Base-by-base conservation (phyloP, 2,329 filamentous ascomycete species). In the Trichoderma cornu-damae region DNA sequence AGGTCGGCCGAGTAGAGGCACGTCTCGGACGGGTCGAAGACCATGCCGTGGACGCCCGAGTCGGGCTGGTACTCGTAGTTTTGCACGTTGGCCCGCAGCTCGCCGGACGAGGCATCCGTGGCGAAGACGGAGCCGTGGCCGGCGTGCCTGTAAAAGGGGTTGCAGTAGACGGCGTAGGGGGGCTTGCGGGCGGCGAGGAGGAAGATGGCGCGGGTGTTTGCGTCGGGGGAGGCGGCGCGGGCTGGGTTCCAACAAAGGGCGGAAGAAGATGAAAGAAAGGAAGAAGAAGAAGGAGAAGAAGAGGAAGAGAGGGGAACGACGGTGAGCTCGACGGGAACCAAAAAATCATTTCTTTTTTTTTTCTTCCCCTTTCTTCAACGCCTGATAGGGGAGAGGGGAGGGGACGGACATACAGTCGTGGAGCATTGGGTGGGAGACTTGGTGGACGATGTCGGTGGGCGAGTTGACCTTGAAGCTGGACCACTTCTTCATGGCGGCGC, bases 401-500 rank as follows among this genome's bases (percentile, higher is more conserved):
- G 3, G 9, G 11, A 22, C 42, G n/a, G 57, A 75, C 83, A 55
- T 79, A 90, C 88, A 82, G 68, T 95, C 82, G 64, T 89, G 87
- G 43, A 83, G 84, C 71, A 96, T 87, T 2, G 87, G 80, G 71
- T 90, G 85, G 12, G 90, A 90, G 43, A 79, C 79, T 70, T 87
- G 81, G 64, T 94, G 90, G 46, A 84, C 74, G 62, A 96, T 94
- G 49, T 90, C 83, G 2, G 83, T 86, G 2, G 90, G 88, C 64
- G 82, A 86, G 65, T 86, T 82, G 66, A 95, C 87, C 44, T 84
- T 77, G 71, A 89, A 93, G 70, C 87, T 91, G 49, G 87, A 87
- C 89, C 90, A 96, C 71, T 91, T 93, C 79, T 96, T 96, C 89
- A 94, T 94, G 60, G 89, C 89, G 3, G 90, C 86, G 66, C 90